Base-by-base conservation (phyloP, 257 asterid genomes). In the Knoxia roxburghii region DNA sequence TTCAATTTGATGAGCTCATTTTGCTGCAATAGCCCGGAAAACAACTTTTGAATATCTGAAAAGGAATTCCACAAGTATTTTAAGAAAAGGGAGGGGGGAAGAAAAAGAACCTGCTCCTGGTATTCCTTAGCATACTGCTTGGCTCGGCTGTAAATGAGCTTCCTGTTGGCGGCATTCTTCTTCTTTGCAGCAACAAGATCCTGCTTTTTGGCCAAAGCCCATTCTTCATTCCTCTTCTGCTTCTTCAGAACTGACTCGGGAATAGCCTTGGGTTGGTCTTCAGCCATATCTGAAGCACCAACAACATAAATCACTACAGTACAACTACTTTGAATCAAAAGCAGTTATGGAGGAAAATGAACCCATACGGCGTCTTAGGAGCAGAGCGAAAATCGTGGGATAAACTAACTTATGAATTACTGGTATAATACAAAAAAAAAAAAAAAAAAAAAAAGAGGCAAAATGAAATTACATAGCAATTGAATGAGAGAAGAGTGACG, bases 171-270 rank as follows among this genome's bases (percentile, higher is more conserved):
- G 7, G 50, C 48, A 17, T 74, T 81, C 82, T 86, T 88, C 73
- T 78, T 76, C 80, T 84, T 88, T 0, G 85, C 70, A 7, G 53
- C 84, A 26, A 52, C 85, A 18, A 79, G 65, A 67, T 88, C 86
- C 71, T 76, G 73, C 51, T 80, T 65, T 71, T 86, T 88, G 1
- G 68, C 91, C 54, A 79, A 68, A 6, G 87, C 83, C 93, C 93
- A 88, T 20, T 79, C 86, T 63, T 86, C 93, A 11, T 62, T 76
- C 61, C 96, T 84, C 80, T 86, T 86, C 77, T 86, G 94, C 72
- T 88, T 86, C 86, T 88, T 86, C 74, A 88, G 21, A 39, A 88
- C 79, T 0, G 89, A 84, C 80, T 88, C 95, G 0, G 96, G 96
- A 4, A 86, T 60, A 15, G 75, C 78, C 67, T 68, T 71, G 1